These are phyloP conservation scores for Gossypium davidsonii DNA, from an alignment of 441 rosid species.

Conservation along the genomic window DNA sequence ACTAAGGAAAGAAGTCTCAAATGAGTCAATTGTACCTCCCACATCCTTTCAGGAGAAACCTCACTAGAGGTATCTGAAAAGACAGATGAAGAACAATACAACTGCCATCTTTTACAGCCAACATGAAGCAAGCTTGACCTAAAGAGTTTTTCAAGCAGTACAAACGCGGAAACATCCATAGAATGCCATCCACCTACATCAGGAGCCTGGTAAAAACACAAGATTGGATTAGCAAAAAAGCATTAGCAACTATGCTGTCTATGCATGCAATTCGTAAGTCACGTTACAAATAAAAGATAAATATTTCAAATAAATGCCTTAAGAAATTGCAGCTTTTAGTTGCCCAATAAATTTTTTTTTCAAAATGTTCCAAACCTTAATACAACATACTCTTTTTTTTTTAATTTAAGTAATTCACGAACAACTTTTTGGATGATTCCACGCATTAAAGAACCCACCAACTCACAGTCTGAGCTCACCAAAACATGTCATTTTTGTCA, in stretches of 20 bases:
- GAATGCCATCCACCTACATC: conserved; percentile 32
- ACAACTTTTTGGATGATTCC: neutral
- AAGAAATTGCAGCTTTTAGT: neutral
- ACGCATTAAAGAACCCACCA: neutral
- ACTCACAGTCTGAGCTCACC: neutral
- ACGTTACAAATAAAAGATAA: neutral
- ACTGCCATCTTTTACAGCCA: conserved; percentile 51
- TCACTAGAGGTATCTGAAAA: conserved; percentile 34
- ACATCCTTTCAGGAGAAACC: conserved; percentile 68
- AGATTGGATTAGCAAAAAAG: conserved; percentile 14
- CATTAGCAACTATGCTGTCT: neutral
- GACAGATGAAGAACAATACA: conserved; percentile 40
- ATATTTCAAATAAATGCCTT: neutral
- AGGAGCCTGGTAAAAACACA: conserved; percentile 37
- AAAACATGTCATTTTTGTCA: conserved; percentile 4
- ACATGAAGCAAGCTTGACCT: conserved; percentile 36
- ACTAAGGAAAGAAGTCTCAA: neutral
- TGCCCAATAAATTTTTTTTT: neutral
- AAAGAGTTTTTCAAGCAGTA: conserved; percentile 34
- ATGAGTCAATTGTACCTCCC: conserved; percentile 65
- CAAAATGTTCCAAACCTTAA: neutral
- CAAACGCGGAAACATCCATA: conserved; percentile 32
- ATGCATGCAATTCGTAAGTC: neutral
- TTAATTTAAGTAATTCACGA: neutral
- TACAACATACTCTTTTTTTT: neutral